Evolutionary conservation across 1,284 basidiomycete species (phyloP).

Genomic region (Moesziomyces sp.): DNA sequence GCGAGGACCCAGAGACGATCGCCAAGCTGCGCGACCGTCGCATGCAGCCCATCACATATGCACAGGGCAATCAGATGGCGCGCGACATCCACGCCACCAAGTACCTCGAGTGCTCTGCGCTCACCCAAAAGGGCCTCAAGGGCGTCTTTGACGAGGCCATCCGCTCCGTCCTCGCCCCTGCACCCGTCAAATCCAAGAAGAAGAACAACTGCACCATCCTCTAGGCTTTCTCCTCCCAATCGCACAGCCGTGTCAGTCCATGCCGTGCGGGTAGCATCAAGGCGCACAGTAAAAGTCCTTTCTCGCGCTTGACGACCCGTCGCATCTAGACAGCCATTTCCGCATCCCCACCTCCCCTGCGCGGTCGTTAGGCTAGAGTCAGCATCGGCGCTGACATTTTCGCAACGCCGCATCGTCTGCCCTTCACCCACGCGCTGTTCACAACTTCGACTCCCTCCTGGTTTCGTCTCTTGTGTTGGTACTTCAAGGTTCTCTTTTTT

Average conservation of each 20-base stretch:
- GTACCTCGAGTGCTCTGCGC: constrained; percentile 95
- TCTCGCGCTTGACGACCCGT: too few relatives aligned
- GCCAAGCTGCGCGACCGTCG: constrained; percentile 92
- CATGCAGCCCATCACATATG: constrained; percentile 91
- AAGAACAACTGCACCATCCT: constrained; percentile 66
- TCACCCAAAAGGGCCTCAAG: constrained; percentile 85
- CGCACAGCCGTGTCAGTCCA: too few relatives aligned
- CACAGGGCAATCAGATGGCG: constrained; percentile 88
- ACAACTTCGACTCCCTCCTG: not conserved
- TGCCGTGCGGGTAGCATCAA: too few relatives aligned
- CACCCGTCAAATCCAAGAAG: constrained; percentile 64
- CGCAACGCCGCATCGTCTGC: too few relatives aligned
- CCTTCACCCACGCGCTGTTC: not conserved
- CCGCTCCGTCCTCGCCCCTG: constrained; percentile 60
- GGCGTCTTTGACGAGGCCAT: constrained; percentile 67
- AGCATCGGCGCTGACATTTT: too few relatives aligned
- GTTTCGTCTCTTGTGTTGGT: not conserved
- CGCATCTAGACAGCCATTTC: too few relatives aligned
- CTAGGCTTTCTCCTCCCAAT: constrained; percentile 10
- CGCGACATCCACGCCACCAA: constrained; percentile 90
- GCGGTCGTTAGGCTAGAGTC: too few relatives aligned
- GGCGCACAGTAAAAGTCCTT: too few relatives aligned
- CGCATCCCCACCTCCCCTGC: too few relatives aligned
- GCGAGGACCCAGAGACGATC: constrained; percentile 90
- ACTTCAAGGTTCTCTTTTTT: not conserved